Evolutionary conservation across 805 yeast species (phyloP), one percentile per base, ranked within the genome.

Genomic region (Pichia eremophila): DNA sequence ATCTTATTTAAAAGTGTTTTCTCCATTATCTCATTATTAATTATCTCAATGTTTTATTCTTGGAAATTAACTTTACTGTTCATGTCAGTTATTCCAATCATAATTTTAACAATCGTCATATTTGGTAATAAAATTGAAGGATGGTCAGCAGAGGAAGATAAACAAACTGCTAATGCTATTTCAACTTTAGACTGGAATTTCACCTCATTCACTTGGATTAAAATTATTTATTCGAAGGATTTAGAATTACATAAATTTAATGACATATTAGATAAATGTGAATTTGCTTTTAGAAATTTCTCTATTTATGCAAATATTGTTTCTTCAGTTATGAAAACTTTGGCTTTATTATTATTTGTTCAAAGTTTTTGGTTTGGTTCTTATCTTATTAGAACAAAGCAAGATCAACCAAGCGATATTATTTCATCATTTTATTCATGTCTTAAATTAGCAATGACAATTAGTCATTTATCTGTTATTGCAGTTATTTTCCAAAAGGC

Each of bases 331-430:
- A 63, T 83, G 44, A 75, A 82, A 55, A 65, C 75, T 25, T 54
- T 90, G 5, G 73, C 83, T 0, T 67, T 87, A 37, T 60, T 80
- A 59, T 81, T 89, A 80, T 89, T 91, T 68, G 85, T 90, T 3
- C 96, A 87, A 63, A 95, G 91, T 0, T 85, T 93, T 57, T 89
- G 95, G 87, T 91, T 83, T 66, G 99, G 98, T 1, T 75, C 83
- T 29, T 71, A 71, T 41, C 73, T 85, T 69, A 81, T 88, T 4
- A 63, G 65, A 35, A 62, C 65, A 6, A 77, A 78, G 0, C 69
- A 73, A 9, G 59, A 81, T 14, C 55, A 68, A 1, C 67, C 87
- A 2, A 83, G 85, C 12, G 73, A 79, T 38, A 86, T 91, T 0
- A 67, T 93, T 44, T 83, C 96, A 0, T 84, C 95, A 38, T 88